phyloP scores from a whole-genome alignment of 192 early-diverging fungal species.

The Coemansia sp. region DNA sequence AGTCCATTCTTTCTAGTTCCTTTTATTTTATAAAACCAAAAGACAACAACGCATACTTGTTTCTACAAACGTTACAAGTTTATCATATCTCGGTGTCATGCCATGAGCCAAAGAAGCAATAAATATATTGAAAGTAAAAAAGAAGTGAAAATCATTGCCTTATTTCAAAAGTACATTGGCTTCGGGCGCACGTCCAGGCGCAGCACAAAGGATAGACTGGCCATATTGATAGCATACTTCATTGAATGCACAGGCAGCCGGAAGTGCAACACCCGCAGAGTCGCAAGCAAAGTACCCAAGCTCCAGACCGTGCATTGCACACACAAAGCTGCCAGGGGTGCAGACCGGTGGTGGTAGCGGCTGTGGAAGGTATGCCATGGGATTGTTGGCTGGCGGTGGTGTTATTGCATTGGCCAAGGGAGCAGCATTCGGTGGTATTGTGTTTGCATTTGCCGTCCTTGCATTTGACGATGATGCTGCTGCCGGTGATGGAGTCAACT shows the following conservation, averaged over 20 bases:
- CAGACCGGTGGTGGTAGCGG: conserved; percentile 14
- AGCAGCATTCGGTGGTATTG: not conserved
- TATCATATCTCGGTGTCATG: no score
- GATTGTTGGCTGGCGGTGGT: not conserved
- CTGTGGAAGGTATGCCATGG: not conserved
- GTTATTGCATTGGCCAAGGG: not conserved
- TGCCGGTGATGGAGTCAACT: no score
- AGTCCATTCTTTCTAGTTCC: no score
- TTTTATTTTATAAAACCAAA: no score
- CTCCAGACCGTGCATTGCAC: conserved; percentile 27
- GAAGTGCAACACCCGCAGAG: conserved; percentile 23
- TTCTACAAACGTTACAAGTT: no score
- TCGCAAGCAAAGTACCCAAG: conserved; percentile 48
- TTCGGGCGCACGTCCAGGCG: conserved; percentile 9
- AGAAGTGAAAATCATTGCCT: no score
- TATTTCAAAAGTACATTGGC: not conserved
- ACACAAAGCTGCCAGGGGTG: conserved; percentile 35
- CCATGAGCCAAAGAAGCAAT: not conserved
- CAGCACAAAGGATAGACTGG: conserved; percentile 32
- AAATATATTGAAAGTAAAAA: not conserved
- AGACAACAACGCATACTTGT: no score
- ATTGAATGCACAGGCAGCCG: conserved; percentile 27
- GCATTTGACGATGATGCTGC: not conserved
- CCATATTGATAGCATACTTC: conserved; percentile 43
- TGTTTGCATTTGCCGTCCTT: not conserved